These are phyloP conservation scores for Lotus japonicus DNA, from an alignment of 306 rosid genomes.

Conservation along the genomic window DNA sequence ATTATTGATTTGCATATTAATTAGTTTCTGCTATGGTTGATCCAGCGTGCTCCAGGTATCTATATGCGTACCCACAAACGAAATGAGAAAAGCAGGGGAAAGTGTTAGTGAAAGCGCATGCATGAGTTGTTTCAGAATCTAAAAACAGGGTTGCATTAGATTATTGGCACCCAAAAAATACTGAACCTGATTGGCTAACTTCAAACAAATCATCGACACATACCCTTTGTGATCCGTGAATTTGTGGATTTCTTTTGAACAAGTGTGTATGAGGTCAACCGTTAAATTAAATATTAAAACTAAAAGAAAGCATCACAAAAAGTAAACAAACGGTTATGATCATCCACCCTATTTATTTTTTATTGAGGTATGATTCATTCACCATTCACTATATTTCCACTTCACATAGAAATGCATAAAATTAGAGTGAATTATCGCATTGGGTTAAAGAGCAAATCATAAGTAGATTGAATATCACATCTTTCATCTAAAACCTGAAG, in stretches of 20 bases:
- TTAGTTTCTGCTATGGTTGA: not conserved
- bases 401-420: too few species aligned
- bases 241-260: conserved; percentile 20
- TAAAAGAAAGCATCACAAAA: not conserved
- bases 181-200: conserved; percentile 17
- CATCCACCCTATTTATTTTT: not conserved
- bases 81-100: not conserved
- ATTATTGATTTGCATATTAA: conserved; percentile 9
- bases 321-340: not conserved
- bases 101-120: not conserved
- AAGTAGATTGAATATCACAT: too few species aligned
- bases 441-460: too few species aligned
- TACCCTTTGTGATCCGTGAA: not conserved
- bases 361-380: too few species aligned
- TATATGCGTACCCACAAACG: not conserved
- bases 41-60: not conserved
- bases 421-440: too few species aligned
- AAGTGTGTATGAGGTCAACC: conserved; percentile 4
- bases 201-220: conserved; percentile 2
- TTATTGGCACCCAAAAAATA: conserved; percentile 23
- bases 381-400: too few species aligned
- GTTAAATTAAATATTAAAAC: not conserved
- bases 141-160: not conserved
- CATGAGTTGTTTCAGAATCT: conserved; percentile 24
- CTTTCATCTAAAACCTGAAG: too few species aligned